phyloP scores from a whole-genome alignment of 495 filamentous ascomycete species.

The Annulohypoxylon maeteangense region DNA sequence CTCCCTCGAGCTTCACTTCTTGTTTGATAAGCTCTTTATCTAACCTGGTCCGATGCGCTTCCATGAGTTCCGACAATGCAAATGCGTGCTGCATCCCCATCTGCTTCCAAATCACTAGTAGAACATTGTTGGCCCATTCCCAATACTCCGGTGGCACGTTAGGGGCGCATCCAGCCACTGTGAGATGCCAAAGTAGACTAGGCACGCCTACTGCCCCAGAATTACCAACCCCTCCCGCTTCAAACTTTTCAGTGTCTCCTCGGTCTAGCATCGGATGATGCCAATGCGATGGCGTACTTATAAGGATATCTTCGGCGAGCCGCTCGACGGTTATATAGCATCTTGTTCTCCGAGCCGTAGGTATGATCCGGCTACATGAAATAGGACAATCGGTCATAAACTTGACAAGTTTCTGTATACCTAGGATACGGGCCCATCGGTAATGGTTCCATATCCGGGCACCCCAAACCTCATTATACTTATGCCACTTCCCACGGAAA shows the following conservation, averaged over 20 bases:
- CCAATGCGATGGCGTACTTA: conserved; percentile 59
- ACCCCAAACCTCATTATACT: conserved; percentile 67
- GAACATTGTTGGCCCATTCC: conserved; percentile 50
- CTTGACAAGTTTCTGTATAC: conserved; percentile 63
- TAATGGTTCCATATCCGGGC: conserved; percentile 71
- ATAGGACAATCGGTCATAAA: conserved; percentile 46
- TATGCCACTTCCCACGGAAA: conserved; percentile 68
- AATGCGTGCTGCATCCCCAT: conserved; percentile 60
- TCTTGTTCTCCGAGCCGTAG: conserved; percentile 47
- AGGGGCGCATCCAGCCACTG: conserved; percentile 55
- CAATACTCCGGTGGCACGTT: conserved; percentile 51
- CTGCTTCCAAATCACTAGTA: conserved; percentile 55
- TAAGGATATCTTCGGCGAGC: conserved; percentile 54
- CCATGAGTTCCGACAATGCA: conserved; percentile 50
- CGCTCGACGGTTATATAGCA: conserved; percentile 47
- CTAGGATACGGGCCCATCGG: conserved; percentile 68
- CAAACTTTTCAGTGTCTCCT: conserved; percentile 43
- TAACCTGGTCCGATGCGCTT: conserved; percentile 37
- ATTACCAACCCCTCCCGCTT: conserved; percentile 51
- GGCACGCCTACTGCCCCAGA: conserved; percentile 58
- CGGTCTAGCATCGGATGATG: conserved; percentile 53
- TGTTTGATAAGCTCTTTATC: conserved; percentile 14
- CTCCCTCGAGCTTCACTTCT: conserved; percentile 13
- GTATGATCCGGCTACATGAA: conserved; percentile 50
- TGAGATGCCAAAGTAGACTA: conserved; percentile 55